phyloP scores from a whole-genome alignment of 345 rosid genomes.

The Garcia nutans region DNA sequence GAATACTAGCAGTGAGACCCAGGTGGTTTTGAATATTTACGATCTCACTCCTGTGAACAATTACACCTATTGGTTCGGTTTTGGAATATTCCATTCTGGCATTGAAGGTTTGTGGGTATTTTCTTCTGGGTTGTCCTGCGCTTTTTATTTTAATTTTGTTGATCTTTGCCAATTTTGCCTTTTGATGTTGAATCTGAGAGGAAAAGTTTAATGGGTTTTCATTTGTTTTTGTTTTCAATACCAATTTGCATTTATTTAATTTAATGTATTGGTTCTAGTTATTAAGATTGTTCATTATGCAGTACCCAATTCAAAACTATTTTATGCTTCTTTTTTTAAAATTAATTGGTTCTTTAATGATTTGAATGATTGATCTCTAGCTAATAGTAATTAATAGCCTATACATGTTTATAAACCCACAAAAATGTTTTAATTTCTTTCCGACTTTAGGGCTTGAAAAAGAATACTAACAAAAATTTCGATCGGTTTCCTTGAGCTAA shows the following conservation, averaged over 20 bases:
- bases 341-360: not conserved
- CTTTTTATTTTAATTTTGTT: not conserved
- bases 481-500: not conserved
- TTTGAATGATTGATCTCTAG: not conserved
- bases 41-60: slow-evolving; percentile 82
- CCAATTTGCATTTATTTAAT: not conserved
- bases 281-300: not conserved
- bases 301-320: not conserved
- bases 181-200: not conserved
- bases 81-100: slow-evolving; percentile 93
- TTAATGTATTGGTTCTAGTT: not conserved
- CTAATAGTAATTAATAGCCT: not conserved
- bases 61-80: slow-evolving; percentile 82
- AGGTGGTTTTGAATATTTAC: slow-evolving; percentile 68
- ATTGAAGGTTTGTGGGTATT: slow-evolving; percentile 57
- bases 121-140: not conserved
- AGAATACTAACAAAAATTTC: not conserved
- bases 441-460: not conserved
- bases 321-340: not conserved
- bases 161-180: not conserved
- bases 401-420: not conserved
- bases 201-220: not conserved
- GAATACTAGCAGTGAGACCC: slow-evolving; percentile 20
- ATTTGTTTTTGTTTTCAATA: not conserved
- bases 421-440: not conserved